Conservation (phyloP, 768 basidiomycete genomes). For the Suillus brevipes region DNA sequence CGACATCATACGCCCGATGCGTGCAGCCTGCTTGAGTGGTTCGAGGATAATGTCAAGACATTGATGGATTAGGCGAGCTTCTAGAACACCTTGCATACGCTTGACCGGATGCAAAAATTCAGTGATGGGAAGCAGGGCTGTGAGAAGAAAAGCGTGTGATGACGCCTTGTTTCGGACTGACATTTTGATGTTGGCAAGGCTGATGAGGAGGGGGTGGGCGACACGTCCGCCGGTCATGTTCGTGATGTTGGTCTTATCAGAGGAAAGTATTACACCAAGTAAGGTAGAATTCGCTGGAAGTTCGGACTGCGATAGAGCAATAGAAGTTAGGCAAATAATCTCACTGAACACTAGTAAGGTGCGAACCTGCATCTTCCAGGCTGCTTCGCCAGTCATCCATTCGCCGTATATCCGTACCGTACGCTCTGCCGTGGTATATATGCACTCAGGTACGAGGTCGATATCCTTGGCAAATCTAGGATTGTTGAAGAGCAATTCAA, state of each 20-base stretch:
- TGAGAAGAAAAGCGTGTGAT: conserved; percentile 9
- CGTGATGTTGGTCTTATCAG: conserved; percentile 24
- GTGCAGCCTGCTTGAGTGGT: conserved; percentile 18
- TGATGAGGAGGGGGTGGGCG: conserved; percentile 6
- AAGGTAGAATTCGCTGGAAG: conserved; percentile 30
- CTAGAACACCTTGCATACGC: conserved; percentile 13
- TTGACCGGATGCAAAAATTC: conserved; percentile 19
- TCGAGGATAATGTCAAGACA: conserved; percentile 18
- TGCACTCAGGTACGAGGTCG: too few relatives aligned
- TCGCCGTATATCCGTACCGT: too few relatives aligned
- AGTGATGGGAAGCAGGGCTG: conserved; percentile 13
- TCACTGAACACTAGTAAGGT: too few relatives aligned
- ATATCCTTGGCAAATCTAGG: too few relatives aligned
- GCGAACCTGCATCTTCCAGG: too few relatives aligned
- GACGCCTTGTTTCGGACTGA: conserved; percentile 17
- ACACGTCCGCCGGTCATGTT: conserved; percentile 14
- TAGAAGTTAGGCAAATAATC: conserved; percentile 5
- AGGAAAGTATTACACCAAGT: conserved; percentile 19
- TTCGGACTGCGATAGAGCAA: conserved; percentile 15
- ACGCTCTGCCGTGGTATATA: too few relatives aligned
- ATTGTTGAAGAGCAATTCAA: too few relatives aligned
- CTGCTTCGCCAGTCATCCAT: too few relatives aligned
- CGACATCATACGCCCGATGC: conserved; percentile 17
- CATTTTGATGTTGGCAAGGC: conserved; percentile 9
- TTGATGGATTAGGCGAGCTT: conserved; percentile 20